Percentiles rank a stretch among this genome's conserved stretches.
Evolutionary conservation across 164 flowering plant genomes (phyloP).

Genomic region (Vitis rupestris): DNA sequence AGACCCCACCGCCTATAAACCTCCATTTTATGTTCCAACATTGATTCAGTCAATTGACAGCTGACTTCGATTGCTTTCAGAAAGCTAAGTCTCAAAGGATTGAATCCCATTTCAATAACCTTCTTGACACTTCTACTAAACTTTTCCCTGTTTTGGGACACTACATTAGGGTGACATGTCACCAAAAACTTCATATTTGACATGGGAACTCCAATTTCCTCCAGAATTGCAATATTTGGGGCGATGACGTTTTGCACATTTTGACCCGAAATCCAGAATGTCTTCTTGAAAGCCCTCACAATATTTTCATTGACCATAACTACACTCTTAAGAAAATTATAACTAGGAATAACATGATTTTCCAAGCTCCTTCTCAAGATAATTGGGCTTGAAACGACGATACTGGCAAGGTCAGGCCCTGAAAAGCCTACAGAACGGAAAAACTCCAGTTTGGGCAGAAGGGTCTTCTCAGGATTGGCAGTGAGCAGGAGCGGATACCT

Average conservation of each 20-base stretch:
- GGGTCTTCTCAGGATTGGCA: conserved; percentile 20
- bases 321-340: conserved; percentile 16
- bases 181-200: background rate
- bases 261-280: background rate
- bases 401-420: conserved; percentile 3
- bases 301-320: conserved; percentile 15
- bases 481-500: conserved; percentile 19
- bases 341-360: conserved; percentile 20
- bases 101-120: too few relatives aligned
- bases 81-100: background rate
- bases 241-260: background rate
- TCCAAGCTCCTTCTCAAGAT: conserved; percentile 26
- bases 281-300: background rate
- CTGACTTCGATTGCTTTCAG: background rate
- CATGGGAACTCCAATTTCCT: too few relatives aligned
- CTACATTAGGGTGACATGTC: background rate
- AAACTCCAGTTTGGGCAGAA: conserved; percentile 40
- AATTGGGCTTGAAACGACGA: conserved; percentile 4
- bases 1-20: conserved; percentile 3
- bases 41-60: background rate
- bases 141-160: background rate
- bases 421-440: conserved; percentile 26
- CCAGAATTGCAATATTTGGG: background rate
- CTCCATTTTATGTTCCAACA: background rate
- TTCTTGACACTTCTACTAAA: background rate